A percentile compares a stretch with the other conserved stretches of the same genome.
Conservation (phyloP, 352 stramenopile genomes). For the Lagenidium giganteum region DNA sequence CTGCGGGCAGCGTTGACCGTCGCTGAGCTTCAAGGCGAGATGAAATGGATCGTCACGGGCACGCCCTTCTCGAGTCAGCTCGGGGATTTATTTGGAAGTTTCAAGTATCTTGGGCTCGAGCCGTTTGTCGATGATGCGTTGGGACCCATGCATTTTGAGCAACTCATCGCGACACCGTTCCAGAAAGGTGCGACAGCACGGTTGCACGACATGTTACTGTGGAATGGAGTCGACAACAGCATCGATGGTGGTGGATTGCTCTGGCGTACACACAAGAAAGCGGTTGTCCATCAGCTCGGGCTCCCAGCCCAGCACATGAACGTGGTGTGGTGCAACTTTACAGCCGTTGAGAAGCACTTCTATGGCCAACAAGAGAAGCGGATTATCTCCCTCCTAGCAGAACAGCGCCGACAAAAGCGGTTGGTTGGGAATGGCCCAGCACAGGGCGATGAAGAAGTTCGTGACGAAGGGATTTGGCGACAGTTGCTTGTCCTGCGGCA, state of each 20-base stretch:
- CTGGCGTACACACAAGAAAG: slow-evolving; percentile 76
- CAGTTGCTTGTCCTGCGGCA: slow-evolving; percentile 82
- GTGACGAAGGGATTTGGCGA: slow-evolving; percentile 41
- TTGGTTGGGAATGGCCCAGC: neutral
- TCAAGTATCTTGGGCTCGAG: slow-evolving; percentile 61
- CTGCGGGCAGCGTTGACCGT: slow-evolving; percentile 80
- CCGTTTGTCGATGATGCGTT: slow-evolving; percentile 31
- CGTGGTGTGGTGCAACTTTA: slow-evolving; percentile 62
- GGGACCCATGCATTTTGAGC: slow-evolving; percentile 28
- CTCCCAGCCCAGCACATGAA: slow-evolving; percentile 54
- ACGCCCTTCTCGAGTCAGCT: slow-evolving; percentile 84
- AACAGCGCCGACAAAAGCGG: slow-evolving; percentile 29
- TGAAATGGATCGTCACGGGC: slow-evolving; percentile 88
- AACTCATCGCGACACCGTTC: slow-evolving; percentile 30
- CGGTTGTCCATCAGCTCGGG: slow-evolving; percentile 61
- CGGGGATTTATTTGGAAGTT: slow-evolving; percentile 81
- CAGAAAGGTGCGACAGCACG: slow-evolving; percentile 29
- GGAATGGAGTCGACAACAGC: slow-evolving; percentile 15
- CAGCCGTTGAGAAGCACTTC: slow-evolving; percentile 70
- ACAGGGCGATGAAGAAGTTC: slow-evolving; percentile 17
- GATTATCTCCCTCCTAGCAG: slow-evolving; percentile 28
- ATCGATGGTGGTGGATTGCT: slow-evolving; percentile 35
- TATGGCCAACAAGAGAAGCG: slow-evolving; percentile 64
- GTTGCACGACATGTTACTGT: slow-evolving; percentile 45
- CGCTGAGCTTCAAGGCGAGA: slow-evolving; percentile 44